Percentiles rank a stretch among this genome's conserved stretches.
Evolutionary conservation across 495 filamentous ascomycete species (phyloP).

Genomic region (Penicillium turbatum): DNA sequence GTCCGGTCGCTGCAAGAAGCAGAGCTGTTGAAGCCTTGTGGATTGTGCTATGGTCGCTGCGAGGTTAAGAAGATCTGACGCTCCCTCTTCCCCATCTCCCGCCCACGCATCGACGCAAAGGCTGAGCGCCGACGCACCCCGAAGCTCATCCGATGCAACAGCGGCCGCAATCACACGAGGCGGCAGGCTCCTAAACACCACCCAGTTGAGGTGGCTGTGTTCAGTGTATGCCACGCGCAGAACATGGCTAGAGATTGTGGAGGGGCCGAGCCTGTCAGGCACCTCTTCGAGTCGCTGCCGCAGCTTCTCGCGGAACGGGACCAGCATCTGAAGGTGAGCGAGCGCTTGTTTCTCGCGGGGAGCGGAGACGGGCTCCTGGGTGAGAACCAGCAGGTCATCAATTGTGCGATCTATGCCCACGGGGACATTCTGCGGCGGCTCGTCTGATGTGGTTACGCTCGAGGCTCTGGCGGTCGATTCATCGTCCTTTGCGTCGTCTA

Average conservation of each 20-base stretch:
- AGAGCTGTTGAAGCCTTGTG: slow-evolving; percentile 15
- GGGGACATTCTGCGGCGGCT: slow-evolving; percentile 3
- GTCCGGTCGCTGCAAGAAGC: slow-evolving; percentile 14
- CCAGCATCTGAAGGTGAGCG: slow-evolving; percentile 6
- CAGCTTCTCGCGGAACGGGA: slow-evolving; percentile 11
- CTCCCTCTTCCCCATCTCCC: neutral
- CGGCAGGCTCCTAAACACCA: slow-evolving; percentile 8
- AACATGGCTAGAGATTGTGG: slow-evolving; percentile 11
- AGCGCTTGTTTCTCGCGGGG: slow-evolving; percentile 8
- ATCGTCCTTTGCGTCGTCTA: too few species aligned
- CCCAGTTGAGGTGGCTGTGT: slow-evolving; percentile 15
- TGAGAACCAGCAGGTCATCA: slow-evolving; percentile 16
- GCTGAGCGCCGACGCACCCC: slow-evolving; percentile 15
- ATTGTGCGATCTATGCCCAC: slow-evolving; percentile 9
- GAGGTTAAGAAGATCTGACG: slow-evolving; percentile 4
- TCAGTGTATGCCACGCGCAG: slow-evolving; percentile 14
- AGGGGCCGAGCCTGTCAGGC: slow-evolving; percentile 13
- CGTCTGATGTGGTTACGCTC: slow-evolving; percentile 1
- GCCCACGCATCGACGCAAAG: slow-evolving; percentile 11
- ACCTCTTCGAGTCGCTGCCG: slow-evolving; percentile 17
- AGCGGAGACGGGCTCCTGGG: slow-evolving; percentile 2
- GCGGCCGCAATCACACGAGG: slow-evolving; percentile 9
- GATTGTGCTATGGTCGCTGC: slow-evolving; percentile 10
- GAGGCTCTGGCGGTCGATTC: neutral
- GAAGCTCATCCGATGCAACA: slow-evolving; percentile 14